These are phyloP conservation scores for Pichia sp. DNA, from an alignment of 1,139 yeast species.

Conservation along the genomic window DNA sequence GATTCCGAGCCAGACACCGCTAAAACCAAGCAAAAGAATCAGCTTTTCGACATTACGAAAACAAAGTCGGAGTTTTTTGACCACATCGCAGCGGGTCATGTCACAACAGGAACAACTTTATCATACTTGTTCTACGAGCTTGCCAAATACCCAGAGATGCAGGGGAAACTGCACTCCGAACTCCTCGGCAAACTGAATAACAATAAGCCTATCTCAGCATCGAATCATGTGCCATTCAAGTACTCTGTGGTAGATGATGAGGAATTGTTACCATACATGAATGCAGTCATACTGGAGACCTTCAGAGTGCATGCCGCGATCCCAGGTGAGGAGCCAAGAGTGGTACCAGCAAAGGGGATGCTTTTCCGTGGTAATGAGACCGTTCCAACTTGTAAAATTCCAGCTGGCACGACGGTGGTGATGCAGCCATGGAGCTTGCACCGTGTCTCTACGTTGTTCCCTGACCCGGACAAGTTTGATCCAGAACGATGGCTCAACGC, in stretches of 20 bases:
- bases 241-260: constrained; percentile 32
- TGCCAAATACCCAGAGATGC: constrained; percentile 45
- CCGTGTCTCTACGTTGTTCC: constrained; percentile 46
- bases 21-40: constrained; percentile 7
- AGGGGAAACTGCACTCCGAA: constrained; percentile 43
- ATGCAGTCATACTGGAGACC: constrained; percentile 56
- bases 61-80: constrained; percentile 47
- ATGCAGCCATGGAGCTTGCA: constrained; percentile 67
- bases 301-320: constrained; percentile 64
- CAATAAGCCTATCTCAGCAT: constrained; percentile 7
- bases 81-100: constrained; percentile 67
- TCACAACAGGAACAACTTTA: constrained; percentile 67
- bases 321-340: constrained; percentile 71
- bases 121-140: constrained; percentile 58
- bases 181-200: constrained; percentile 26
- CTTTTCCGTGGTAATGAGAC: constrained; percentile 26
- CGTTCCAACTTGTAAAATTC: constrained; percentile 36
- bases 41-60: constrained; percentile 19
- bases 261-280: constrained; percentile 51
- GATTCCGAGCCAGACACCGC: constrained; percentile 18
- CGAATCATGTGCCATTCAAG: constrained; percentile 15
- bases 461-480: constrained; percentile 46
- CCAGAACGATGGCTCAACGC: constrained; percentile 61
- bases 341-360: constrained; percentile 37
- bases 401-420: constrained; percentile 54